These are phyloP conservation scores for Quercus engelmannii DNA, from an alignment of 306 rosid genomes.

Conservation along the genomic window DNA sequence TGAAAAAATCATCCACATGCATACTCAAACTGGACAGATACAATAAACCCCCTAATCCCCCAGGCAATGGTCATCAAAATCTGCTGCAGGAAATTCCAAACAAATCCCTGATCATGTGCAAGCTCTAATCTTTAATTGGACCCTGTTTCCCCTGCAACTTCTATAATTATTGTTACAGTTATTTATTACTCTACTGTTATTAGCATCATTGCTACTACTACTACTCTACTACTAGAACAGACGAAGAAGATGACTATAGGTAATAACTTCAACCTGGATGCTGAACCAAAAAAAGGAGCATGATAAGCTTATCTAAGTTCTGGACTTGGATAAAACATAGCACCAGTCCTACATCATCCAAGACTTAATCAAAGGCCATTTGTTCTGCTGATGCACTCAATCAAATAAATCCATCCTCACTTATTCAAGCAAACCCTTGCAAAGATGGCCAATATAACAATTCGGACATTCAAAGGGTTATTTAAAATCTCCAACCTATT, in stretches of 20 bases:
- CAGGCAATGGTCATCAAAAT: not conserved
- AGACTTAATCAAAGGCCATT: not conserved
- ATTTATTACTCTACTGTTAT: not conserved
- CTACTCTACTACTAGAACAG: not conserved
- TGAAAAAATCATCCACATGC: not conserved
- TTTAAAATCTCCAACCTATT: not conserved
- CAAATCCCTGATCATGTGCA: not conserved
- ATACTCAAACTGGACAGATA: too few species aligned
- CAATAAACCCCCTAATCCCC: not conserved
- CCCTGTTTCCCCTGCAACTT: not conserved
- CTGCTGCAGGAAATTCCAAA: not conserved
- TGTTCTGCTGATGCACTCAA: not conserved
- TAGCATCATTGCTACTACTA: not conserved
- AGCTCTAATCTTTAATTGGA: not conserved
- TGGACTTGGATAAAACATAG: not conserved
- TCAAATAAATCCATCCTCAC: not conserved
- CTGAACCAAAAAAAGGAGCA: not conserved
- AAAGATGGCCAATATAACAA: not conserved
- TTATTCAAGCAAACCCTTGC: not conserved
- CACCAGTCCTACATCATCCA: not conserved
- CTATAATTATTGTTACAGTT: not conserved
- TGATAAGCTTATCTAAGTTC: not conserved
- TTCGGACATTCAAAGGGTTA: too few species aligned
- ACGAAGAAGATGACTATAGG: not conserved
- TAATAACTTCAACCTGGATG: not conserved